Percentiles rank a stretch among this genome's conserved stretches.
These are phyloP conservation scores for Chrysanthemum makinoi DNA, from an alignment of 129 eudicot genomes.

Conservation along the genomic window DNA sequence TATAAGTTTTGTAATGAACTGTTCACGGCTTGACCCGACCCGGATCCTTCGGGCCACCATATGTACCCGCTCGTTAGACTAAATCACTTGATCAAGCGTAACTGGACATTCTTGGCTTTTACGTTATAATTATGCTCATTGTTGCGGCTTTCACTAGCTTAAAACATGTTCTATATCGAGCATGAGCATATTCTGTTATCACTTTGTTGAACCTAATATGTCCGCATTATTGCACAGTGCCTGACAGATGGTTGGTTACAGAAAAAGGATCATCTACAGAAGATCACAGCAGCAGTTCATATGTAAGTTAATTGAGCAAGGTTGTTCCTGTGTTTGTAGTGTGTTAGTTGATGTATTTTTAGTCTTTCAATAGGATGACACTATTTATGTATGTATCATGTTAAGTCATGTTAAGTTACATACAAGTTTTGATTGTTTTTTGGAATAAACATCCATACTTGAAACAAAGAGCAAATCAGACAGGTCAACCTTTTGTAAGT, in stretches of 20 bases:
- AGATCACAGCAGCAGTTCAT: slow-evolving; percentile 6
- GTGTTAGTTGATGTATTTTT: no score
- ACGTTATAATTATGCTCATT: no score
- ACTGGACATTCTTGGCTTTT: background rate
- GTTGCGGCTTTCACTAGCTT: background rate
- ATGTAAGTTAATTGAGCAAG: slow-evolving; percentile 5
- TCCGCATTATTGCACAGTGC: slow-evolving; percentile 22
- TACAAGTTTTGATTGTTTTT: no score
- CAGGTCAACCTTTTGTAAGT: no score
- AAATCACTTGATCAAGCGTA: background rate
- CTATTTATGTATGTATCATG: no score
- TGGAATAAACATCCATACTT: no score
- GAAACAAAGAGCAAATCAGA: no score
- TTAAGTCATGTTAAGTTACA: no score
- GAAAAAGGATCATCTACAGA: background rate
- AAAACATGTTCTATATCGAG: background rate
- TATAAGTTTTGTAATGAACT: no score
- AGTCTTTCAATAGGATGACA: slow-evolving; percentile 29
- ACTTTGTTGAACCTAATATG: slow-evolving; percentile 14
- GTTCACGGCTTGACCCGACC: no score
- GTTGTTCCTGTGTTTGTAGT: background rate
- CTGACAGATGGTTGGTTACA: background rate
- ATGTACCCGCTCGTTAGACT: background rate
- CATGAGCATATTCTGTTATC: background rate
- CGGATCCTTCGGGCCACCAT: background rate